Evolutionary conservation across 2,329 filamentous ascomycete species (phyloP), one percentile per base, ranked within the genome.

Genomic region (Aspergillus fumigatus): DNA sequence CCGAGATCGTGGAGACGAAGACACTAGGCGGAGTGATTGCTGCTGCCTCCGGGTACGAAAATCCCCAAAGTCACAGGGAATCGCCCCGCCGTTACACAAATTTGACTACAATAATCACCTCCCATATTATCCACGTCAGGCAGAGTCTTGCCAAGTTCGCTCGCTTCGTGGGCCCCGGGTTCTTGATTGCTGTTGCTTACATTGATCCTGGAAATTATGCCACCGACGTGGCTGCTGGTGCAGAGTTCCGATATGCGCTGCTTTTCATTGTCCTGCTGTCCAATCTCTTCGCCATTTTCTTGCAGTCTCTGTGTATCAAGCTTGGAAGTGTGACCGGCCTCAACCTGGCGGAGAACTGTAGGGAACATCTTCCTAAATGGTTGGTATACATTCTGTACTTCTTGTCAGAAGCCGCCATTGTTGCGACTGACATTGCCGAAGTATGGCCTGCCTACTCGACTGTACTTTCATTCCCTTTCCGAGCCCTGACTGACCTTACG

Each of bases 341-440:
- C 51, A 86, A 88, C 64, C 77, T 89, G 14, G 84, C 87, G 1
- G 80, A 87, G 59, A 84, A 85, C 9, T 88, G 85, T 63, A 81
- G 86, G 35, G 83, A 80, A 8, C 85, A 86, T 67, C 77, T 88
- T 14, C 87, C 87, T 1, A 76, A 75, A 61, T 89, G 86, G 87
- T 67, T 89, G 54, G 87, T 85, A 59, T 79, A 82, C 48, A 66
- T 78, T 19, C 75, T 89, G 3, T 89, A 89, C 64, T 69, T 79
- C 21, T 75, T 89, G 60, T 82, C 86, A 1, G 87, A 89, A 69
- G 74, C 80, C 4, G 86, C 87, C 58, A 89, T 89, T 56, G 84
- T 89, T 53, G 87, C 87, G 0, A 89, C 87, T 0, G 87, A 89
- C 68, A 84, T 89, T 61, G 86, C 86, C 55, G 86, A 89, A 73